Percentiles rank a stretch among this genome's conserved stretches.
These are phyloP conservation scores for Colletotrichum tropicicola DNA, from an alignment of 2,329 filamentous ascomycete species.

Conservation along the genomic window DNA sequence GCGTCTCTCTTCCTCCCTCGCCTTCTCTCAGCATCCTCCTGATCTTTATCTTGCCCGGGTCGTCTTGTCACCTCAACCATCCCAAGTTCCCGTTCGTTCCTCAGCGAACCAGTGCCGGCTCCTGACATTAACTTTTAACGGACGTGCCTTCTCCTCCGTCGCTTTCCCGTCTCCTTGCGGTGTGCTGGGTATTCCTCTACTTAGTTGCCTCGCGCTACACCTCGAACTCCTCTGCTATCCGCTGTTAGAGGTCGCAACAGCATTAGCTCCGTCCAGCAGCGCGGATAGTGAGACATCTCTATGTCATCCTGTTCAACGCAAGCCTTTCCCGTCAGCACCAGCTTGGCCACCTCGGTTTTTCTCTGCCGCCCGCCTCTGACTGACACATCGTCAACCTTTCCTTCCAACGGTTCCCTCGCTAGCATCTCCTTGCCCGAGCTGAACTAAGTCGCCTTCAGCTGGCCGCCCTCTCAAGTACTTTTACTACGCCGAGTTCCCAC, in stretches of 20 bases:
- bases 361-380: neutral
- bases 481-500: constrained; percentile 22
- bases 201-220: too few species aligned
- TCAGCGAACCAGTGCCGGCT: constrained; percentile 1
- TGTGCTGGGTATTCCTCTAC: neutral
- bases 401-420: constrained; percentile 2
- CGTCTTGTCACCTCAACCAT: constrained; percentile 9
- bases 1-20: neutral
- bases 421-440: constrained; percentile 1
- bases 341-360: neutral
- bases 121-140: neutral
- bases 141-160: neutral
- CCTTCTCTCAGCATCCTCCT: neutral
- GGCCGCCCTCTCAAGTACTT: neutral
- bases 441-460: neutral
- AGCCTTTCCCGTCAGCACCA: neutral
- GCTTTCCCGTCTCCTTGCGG: neutral
- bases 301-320: neutral
- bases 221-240: neutral
- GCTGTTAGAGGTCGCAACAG: neutral
- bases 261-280: too few species aligned
- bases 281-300: constrained; percentile 9
- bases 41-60: neutral
- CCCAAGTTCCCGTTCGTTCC: constrained; percentile 16
- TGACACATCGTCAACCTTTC: constrained; percentile 6